Conservation (phyloP, 305 asterid species). For the Fraxinus xanthoxyloides region DNA sequence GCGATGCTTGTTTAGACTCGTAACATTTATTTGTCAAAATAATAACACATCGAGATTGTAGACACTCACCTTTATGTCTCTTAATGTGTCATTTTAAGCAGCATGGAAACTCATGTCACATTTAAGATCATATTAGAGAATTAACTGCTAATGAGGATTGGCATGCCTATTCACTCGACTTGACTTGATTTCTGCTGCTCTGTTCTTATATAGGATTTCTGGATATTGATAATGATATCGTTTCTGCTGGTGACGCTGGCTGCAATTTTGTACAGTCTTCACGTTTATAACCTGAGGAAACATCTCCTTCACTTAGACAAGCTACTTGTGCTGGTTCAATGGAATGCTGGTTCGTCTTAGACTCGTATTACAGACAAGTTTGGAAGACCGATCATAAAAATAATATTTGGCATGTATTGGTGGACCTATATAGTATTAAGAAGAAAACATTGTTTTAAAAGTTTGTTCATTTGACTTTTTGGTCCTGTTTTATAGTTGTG, state of each 20-base stretch:
- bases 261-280: constrained; percentile 52
- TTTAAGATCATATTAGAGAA: neutral
- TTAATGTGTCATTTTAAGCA: neutral
- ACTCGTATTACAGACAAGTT: neutral
- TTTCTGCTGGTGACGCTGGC: constrained; percentile 63
- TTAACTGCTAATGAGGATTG: neutral
- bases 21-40: neutral
- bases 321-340: constrained; percentile 23
- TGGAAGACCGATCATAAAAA: neutral
- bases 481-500: neutral
- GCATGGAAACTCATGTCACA: neutral
- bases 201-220: constrained; percentile 49
- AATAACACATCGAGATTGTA: neutral
- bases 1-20: neutral
- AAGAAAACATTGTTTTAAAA: neutral
- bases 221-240: constrained; percentile 67
- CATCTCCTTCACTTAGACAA: constrained; percentile 72
- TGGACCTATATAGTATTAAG: neutral
- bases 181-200: neutral
- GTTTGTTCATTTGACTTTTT: neutral
- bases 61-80: neutral
- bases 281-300: constrained; percentile 56
- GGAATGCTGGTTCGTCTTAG: constrained; percentile 20
- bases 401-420: neutral
- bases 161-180: neutral